Evolutionary conservation across 257 asterid genomes (phyloP), one percentile per base, ranked within the genome.

Genomic region (Penstemon davidsonii): DNA sequence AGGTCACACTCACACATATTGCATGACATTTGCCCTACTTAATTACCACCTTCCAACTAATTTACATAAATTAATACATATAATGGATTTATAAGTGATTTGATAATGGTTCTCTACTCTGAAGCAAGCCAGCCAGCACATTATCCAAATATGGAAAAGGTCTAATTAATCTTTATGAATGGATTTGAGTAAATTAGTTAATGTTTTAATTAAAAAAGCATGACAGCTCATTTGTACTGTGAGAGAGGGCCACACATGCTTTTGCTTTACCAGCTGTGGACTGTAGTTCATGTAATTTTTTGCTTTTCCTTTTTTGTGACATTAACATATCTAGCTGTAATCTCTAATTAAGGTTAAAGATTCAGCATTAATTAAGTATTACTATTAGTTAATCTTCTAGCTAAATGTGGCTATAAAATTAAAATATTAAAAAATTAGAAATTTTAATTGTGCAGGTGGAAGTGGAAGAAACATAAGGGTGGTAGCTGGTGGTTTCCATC

Each of bases 391-490:
- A 15, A 15, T 15, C 18, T 15, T 15, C 18, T 15, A 15, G 18
- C 18, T 15, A 15, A 46, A 51, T 15, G 8, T 25, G 33, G 33
- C 33, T 25, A 25, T 25, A 25, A 25, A 25, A 25, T 25, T 1
- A 25, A 25, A 25, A 1, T 25, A 25, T 25, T 25, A 25, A 25
- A n/a, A 18, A 47, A 44, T 18, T 38, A 10, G 2, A n/a, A 46
- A n/a, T 59, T 7, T 13, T 39, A 39, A 6, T 73, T 73, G 47
- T 54, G 77, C 52, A 53, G 83, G 83, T 71, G 90, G 84, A 18
- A 96, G 94, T 37, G 88, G 85, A 71, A 85, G 92, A 80, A 89
- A 80, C 72, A 72, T 80, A 63, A 82, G 97, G 80, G 91, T 84
- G 75, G 79, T 87, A 71, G 88, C 78, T 57, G 82, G 80, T 44